phyloP scores from a whole-genome alignment of 1,284 basidiomycete species.

The Amylostereum chailletii region DNA sequence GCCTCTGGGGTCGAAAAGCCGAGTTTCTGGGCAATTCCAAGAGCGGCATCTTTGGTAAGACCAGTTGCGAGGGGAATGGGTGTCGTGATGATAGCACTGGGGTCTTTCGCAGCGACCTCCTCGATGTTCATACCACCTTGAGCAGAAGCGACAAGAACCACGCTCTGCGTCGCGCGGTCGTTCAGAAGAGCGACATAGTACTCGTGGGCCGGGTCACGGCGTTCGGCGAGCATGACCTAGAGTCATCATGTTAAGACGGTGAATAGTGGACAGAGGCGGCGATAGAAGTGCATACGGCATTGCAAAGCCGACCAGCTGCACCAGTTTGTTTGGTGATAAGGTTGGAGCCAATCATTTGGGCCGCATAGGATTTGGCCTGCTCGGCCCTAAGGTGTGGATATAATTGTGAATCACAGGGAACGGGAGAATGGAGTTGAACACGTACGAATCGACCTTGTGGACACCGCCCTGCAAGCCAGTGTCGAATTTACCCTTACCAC shows the following conservation, averaged over 20 bases:
- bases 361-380: conserved; percentile 82
- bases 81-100: conserved; percentile 92
- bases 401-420: conserved; percentile 1
- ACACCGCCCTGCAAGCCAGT: conserved; percentile 97
- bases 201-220: conserved; percentile 89
- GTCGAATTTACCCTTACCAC: conserved; percentile 97
- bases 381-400: conserved; percentile 51
- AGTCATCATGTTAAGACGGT: conserved; percentile 7
- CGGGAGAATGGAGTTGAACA: conserved; percentile 9
- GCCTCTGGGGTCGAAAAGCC: conserved; percentile 76
- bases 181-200: conserved; percentile 98
- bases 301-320: conserved; percentile 86
- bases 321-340: conserved; percentile 99
- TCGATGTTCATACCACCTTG: conserved; percentile 99
- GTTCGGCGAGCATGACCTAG: conserved; percentile 96
- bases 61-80: conserved; percentile 88
- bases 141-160: conserved; percentile 89
- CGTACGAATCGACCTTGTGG: conserved; percentile 86
- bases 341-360: conserved; percentile 91
- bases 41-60: conserved; percentile 65
- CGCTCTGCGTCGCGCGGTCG: conserved; percentile 84
- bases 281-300: conserved; percentile 56
- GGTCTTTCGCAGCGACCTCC: conserved; percentile 98
- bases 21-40: conserved; percentile 81
- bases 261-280: conserved; percentile 2